A percentile compares a stretch with the other conserved stretches of the same genome.
Conservation (phyloP, 148 eudicot genomes). For the Rhododendron simsii region DNA sequence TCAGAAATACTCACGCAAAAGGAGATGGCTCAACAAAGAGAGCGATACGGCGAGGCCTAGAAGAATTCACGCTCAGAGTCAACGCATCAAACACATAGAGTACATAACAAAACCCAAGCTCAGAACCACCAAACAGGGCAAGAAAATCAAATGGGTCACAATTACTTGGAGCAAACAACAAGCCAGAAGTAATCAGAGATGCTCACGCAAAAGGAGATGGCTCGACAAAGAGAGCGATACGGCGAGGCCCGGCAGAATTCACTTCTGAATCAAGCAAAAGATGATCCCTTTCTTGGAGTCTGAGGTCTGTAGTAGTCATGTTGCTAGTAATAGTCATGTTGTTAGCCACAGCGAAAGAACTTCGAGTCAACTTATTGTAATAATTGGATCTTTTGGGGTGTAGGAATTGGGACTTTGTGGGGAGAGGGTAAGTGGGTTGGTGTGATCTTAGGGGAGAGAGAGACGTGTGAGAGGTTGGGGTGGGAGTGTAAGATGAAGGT, state of each 20-base stretch:
- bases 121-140: neutral
- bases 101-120: constrained; percentile 30
- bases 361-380: constrained; percentile 1
- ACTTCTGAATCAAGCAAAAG: constrained; percentile 48
- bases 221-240: constrained; percentile 97
- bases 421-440: constrained; percentile 13
- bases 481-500: neutral
- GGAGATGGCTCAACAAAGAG: constrained; percentile 99
- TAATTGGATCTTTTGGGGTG: neutral
- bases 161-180: neutral
- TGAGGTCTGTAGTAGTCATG: constrained; percentile 41
- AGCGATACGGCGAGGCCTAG: constrained; percentile 75
- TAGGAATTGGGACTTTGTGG: constrained; percentile 24
- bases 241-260: constrained; percentile 61
- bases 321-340: constrained; percentile 42
- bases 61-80: constrained; percentile 31
- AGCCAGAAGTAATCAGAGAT: constrained; percentile 5
- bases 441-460: constrained; percentile 5
- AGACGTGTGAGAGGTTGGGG: neutral
- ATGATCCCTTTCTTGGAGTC: constrained; percentile 38
- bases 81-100: constrained; percentile 33
- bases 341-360: constrained; percentile 16
- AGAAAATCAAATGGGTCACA: constrained; percentile 3
- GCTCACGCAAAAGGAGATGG: constrained; percentile 98
- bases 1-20: constrained; percentile 65